These are phyloP conservation scores for Dissophora ornata DNA, from an alignment of 192 early-diverging fungal genomes.

Conservation along the genomic window DNA sequence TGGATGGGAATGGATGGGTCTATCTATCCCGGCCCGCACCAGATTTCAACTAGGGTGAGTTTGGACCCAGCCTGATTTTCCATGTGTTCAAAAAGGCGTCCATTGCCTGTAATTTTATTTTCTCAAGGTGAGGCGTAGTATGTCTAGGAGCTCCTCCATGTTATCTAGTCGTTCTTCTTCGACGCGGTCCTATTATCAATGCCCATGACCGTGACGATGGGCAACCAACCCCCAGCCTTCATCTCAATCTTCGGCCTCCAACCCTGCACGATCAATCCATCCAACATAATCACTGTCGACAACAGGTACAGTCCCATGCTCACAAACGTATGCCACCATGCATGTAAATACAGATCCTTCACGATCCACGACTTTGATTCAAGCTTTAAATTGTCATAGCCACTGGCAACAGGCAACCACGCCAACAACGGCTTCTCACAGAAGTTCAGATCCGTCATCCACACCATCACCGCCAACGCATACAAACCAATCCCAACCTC, in stretches of 20 bases:
- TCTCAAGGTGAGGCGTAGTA: too few species aligned
- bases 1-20: too few species aligned
- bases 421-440: slow-evolving; percentile 26
- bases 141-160: background rate
- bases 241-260: slow-evolving; percentile 41
- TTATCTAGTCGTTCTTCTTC: slow-evolving; percentile 1
- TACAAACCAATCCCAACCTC: slow-evolving; percentile 35
- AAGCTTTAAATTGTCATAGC: too few species aligned
- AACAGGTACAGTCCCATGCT: slow-evolving; percentile 68
- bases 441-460: slow-evolving; percentile 51
- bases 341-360: slow-evolving; percentile 64
- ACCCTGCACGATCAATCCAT: slow-evolving; percentile 38
- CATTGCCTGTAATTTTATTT: too few species aligned
- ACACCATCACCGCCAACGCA: slow-evolving; percentile 30
- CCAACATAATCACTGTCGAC: slow-evolving; percentile 64
- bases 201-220: slow-evolving; percentile 15
- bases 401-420: slow-evolving; percentile 19
- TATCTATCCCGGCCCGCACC: too few species aligned
- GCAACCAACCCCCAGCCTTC: slow-evolving; percentile 36
- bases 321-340: slow-evolving; percentile 73
- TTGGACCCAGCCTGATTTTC: background rate
- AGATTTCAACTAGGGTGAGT: too few species aligned
- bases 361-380: slow-evolving; percentile 41
- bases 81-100: too few species aligned
- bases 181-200: background rate